Evolutionary conservation across 345 rosid species (phyloP), one percentile per base, ranked within the genome.

Genomic region (Microthlaspi erraticum): DNA sequence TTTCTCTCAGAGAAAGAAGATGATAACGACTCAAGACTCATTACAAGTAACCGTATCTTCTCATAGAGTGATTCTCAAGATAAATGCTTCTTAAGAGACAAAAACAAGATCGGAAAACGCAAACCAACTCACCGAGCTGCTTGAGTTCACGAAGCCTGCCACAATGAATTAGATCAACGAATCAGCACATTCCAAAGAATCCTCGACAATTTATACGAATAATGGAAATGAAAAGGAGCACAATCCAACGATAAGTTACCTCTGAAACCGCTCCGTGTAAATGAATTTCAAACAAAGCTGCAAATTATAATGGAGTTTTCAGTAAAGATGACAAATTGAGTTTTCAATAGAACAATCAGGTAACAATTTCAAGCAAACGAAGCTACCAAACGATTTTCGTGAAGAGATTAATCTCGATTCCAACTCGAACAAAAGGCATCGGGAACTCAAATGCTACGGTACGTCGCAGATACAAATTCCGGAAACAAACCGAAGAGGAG

Each of bases 181-280:
- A 39, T 44, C 13, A 60, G 43, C 29, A 23, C 29, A 23, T 23
- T 23, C 29, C 29, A 23, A 23, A 23, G 26, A 20, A 20, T 20
- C 26, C 26, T 20, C 26, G 26, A 20, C 26, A 20, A 20, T 20
- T 20, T 20, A 20, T 20, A 20, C 26, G 26, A 20, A 20, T 20
- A 20, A 20, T 20, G 29, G 29, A 23, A 23, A 23, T 23, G 29
- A 57, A 69, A 23, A 13, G 2, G 33, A 64, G 64, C 33, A 33
- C 18, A 58, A 53, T 66, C 51, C 69, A 66, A 60, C 29, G 29
- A 23, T 18, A 49, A 34, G 76, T 72, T 70, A 75, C 98, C 97
- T 93, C 66, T 93, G 97, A 82, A 93, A 93, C 74, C 86, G 92
- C 84, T 93, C 97, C 2, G 96, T 90, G 38, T 93, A 93, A 45